phyloP scores from a whole-genome alignment of 345 rosid species.

The Raphanus sativus region DNA sequence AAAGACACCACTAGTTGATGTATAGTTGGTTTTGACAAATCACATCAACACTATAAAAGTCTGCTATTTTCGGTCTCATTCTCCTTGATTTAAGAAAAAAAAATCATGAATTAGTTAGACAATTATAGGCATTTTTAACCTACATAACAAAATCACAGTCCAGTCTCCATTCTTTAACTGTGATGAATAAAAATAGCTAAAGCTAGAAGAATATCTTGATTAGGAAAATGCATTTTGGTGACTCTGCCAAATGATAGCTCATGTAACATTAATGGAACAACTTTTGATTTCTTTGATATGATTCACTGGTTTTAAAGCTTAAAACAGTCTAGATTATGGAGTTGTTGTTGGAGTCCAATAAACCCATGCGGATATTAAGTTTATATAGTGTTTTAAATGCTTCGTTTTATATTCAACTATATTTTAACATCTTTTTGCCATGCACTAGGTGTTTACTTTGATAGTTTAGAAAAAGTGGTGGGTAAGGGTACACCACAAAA shows the following conservation, averaged over 20 bases:
- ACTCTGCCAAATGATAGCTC: not conserved
- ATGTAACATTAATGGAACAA: not conserved
- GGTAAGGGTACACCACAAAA: not conserved
- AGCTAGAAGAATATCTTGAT: not conserved
- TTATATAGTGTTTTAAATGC: not conserved
- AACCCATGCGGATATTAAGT: no score
- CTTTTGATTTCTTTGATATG: not conserved
- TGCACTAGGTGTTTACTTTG: not conserved
- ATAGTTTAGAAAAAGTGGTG: not conserved
- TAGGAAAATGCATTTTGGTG: not conserved
- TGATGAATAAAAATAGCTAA: no score
- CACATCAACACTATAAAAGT: no score
- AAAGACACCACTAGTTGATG: not conserved
- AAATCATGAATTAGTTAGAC: not conserved
- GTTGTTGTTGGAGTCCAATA: not conserved
- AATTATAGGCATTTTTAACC: not conserved
- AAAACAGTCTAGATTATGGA: not conserved
- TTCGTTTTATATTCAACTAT: not conserved
- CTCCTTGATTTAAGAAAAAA: not conserved
- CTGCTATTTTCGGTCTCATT: not conserved
- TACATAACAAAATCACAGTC: not conserved
- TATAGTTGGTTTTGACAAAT: not conserved
- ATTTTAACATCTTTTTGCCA: not conserved
- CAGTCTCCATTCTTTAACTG: not conserved
- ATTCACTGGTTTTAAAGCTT: not conserved